Evolutionary conservation across 2,329 filamentous ascomycete species (phyloP), one percentile per base, ranked within the genome.

Genomic region (Penicillium italicum): DNA sequence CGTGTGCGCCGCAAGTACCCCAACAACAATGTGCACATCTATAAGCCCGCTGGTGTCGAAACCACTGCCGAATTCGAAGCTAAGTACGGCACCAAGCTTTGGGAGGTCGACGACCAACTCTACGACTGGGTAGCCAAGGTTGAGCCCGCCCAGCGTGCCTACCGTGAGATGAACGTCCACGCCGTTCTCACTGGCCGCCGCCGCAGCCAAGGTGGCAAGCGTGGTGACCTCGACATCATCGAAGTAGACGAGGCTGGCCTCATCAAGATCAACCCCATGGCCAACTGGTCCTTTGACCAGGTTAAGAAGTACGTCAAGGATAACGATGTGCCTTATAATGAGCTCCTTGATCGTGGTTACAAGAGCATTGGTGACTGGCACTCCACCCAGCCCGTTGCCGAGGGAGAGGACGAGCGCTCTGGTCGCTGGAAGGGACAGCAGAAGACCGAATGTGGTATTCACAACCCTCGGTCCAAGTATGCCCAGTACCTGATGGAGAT

Each of bases 71-170:
- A 96, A 62, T 97, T 99, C 69, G 88, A 91, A 72, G 79, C 82
- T 59, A 87, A 85, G 68, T 91, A 97, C 71, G 94, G 94, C 69
- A 80, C 87, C 71, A 84, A 85, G 63, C 79, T 97, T 45, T 99
- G 92, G 86, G 89, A 96, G 72, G 84, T 80, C 31, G 88, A 94
- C 62, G 83, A 91, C 47, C 90, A 97, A 69, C 83, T 93, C 69
- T 99, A 99, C 77, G 94, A 99, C 81, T 97, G 90, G 82, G 82
- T 94, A 60, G 94, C 92, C 77, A 99, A 99, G 80, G 94, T 99
- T 46, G 94, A 99, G 80, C 94, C 94, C 16, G 90, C 92, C 53
- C 87, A 96, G 77, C 86, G 94, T 59, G 91, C 94, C 7, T 97
- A 97, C 76, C 80, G 86, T 18, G 88, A 96, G 61, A 84, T 97